Percentiles rank a stretch among this genome's conserved stretches.
These are phyloP conservation scores for Pleurotus ostreatus DNA, from an alignment of 768 basidiomycete species.

Conservation along the genomic window DNA sequence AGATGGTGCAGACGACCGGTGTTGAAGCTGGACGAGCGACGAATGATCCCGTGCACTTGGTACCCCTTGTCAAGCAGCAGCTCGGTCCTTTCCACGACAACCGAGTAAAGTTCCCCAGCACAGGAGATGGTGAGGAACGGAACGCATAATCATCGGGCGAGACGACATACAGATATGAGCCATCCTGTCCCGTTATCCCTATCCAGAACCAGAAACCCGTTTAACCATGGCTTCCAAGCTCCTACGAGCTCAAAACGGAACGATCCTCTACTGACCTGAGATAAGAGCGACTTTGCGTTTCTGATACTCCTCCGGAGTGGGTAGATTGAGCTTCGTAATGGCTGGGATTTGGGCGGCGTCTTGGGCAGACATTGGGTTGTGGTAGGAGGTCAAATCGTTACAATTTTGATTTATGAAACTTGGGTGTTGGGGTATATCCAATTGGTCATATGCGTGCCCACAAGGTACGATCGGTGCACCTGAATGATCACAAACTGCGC, in stretches of 20 bases:
- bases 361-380: slow-evolving; percentile 36
- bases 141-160: too few species aligned
- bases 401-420: too few species aligned
- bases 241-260: not conserved
- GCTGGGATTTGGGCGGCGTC: slow-evolving; percentile 28
- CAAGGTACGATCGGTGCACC: too few species aligned
- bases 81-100: slow-evolving; percentile 55
- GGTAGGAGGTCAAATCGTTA: too few species aligned
- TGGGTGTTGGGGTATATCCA: too few species aligned
- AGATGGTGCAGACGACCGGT: slow-evolving; percentile 93
- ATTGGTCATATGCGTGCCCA: too few species aligned
- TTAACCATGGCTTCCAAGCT: slow-evolving; percentile 10
- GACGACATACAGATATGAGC: slow-evolving; percentile 79
- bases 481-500: too few species aligned
- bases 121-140: too few species aligned
- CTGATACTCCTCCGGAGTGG: slow-evolving; percentile 76
- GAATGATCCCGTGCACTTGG: slow-evolving; percentile 92
- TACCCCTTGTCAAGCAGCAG: slow-evolving; percentile 84
- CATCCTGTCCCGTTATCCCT: slow-evolving; percentile 97
- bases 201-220: slow-evolving; percentile 6
- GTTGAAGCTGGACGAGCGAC: slow-evolving; percentile 97
- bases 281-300: slow-evolving; percentile 93
- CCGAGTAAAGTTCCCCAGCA: too few species aligned
- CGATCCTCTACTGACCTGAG: slow-evolving; percentile 53
- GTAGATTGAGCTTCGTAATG: slow-evolving; percentile 54